Base-by-base conservation (phyloP, 192 early-diverging fungal species). In the Dimargaris verticillata region DNA sequence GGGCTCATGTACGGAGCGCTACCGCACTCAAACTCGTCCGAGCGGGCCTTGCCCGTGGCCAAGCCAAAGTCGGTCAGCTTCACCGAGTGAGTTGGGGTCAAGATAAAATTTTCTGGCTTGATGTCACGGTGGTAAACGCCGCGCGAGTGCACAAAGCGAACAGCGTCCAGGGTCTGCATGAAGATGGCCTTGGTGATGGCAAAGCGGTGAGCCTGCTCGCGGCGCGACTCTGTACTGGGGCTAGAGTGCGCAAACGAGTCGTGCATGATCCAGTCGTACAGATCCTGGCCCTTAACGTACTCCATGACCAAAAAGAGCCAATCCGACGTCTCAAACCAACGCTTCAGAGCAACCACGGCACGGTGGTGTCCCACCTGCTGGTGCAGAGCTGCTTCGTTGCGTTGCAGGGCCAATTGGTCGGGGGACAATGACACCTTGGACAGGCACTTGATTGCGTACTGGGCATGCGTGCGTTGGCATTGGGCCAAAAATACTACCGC, bases 51-150 rank as follows among this genome's bases (percentile, higher is more conserved):
- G 60, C 72, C 80, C 44, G 93, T 95, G 20, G 92, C 86, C 38
- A 95, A 81, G 9, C 92, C 92, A 83, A 95, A 95, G 76, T 95
- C 92, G 12, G 88, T 86, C 17, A 95, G 74, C 72, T 92, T 93
- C 53, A 93, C 64, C 33, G 78, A 79, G 3, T 74, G 76, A 22
- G 83, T 78, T 44, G 67, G 67, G 7, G 77, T 68, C 1, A 85
- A 65, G 47, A 88, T 83, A 61, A 77, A 74, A 70, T 88, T 87
- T 61, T 88, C 84, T 14, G 82, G 83, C 72, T 97, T 95, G 62
- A 97, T 64, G 69, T 97, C 92, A 62, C 94, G 83, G 70, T 95
- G 94, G 73, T 88, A 91, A 51, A 92, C 82, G 50, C 85, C 86
- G 44, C 72, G 73, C 3, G 70, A 66, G 68, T 96, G 93, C 62